Evolutionary conservation across 2,329 filamentous ascomycete species (phyloP).

Genomic region (Colletotrichum siamense): DNA sequence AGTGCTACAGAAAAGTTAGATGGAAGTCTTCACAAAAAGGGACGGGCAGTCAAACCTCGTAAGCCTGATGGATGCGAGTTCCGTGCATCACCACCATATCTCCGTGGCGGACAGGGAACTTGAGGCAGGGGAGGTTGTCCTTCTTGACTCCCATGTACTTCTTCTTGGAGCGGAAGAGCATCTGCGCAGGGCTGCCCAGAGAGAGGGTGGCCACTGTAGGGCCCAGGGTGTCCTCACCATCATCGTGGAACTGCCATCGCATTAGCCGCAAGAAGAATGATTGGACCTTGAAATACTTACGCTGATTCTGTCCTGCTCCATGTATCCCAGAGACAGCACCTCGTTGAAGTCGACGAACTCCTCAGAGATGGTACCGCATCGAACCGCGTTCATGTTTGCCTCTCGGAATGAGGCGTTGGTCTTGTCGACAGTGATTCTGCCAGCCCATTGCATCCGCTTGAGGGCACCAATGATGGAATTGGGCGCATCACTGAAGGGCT

Average conservation of each 20-base stretch:
- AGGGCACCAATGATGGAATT: constrained; percentile 53
- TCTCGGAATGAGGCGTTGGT: constrained; percentile 25
- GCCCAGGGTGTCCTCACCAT: constrained; percentile 67
- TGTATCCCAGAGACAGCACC: constrained; percentile 66
- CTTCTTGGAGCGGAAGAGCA: constrained; percentile 63
- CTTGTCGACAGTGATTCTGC: constrained; percentile 41
- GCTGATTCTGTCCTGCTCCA: constrained; percentile 62
- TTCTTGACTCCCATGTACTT: constrained; percentile 23
- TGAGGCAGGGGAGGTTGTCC: constrained; percentile 27
- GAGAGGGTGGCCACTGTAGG: constrained; percentile 68
- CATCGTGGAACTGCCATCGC: constrained; percentile 64
- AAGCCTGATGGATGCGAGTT: constrained; percentile 59
- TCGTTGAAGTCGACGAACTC: constrained; percentile 63
- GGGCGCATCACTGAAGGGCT: constrained; percentile 55
- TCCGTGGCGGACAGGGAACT: constrained; percentile 60
- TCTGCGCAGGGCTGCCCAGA: constrained; percentile 61
- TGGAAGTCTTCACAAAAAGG: not conserved
- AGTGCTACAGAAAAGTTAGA: constrained; percentile 45
- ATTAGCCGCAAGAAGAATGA: not conserved
- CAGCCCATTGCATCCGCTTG: constrained; percentile 61
- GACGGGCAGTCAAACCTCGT: constrained; percentile 48
- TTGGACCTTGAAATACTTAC: constrained; percentile 36
- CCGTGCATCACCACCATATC: constrained; percentile 72
- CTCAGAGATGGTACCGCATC: constrained; percentile 26
- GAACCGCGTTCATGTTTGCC: not conserved